Evolutionary conservation across 108 stramenopile species (phyloP).

Genomic region (Asterionellopsis glacialis): DNA sequence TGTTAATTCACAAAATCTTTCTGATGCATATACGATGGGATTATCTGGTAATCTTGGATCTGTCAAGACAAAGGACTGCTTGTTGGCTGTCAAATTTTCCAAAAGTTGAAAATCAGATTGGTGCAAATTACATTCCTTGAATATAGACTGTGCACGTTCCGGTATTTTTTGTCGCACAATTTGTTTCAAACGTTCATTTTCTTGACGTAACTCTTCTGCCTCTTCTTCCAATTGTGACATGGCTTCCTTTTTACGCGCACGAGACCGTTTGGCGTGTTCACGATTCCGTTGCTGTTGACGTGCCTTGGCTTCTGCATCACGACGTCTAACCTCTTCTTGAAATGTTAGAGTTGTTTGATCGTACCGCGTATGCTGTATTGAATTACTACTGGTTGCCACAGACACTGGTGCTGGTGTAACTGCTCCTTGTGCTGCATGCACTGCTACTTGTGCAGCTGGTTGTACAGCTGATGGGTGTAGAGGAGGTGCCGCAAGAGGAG

Average conservation of each 20-base stretch:
- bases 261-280: slow-evolving; percentile 94
- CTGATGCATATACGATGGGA: slow-evolving; percentile 36
- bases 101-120: slow-evolving; percentile 1
- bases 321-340: slow-evolving; percentile 31
- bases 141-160: neutral
- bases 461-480: slow-evolving; percentile 5
- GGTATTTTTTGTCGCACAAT: slow-evolving; percentile 1
- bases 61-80: slow-evolving; percentile 22
- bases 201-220: neutral
- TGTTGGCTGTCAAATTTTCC: neutral
- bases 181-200: slow-evolving; percentile 3
- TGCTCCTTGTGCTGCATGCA: neutral
- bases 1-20: slow-evolving; percentile 61
- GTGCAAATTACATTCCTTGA: slow-evolving; percentile 1
- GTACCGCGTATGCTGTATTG: neutral
- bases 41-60: slow-evolving; percentile 37
- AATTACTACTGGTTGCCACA: neutral
- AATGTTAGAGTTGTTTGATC: neutral
- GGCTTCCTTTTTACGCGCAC: slow-evolving; percentile 85
- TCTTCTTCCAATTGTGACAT: too few species aligned
- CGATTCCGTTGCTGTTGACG: slow-evolving; percentile 81
- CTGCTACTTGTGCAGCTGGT: slow-evolving; percentile 7
- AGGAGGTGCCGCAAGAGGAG: too few species aligned
- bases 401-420: neutral
- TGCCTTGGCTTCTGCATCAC: slow-evolving; percentile 26